Percentiles rank a stretch among this genome's conserved stretches.
Conservation (phyloP, 2,329 filamentous ascomycete species). For the Fusarium hostae region DNA sequence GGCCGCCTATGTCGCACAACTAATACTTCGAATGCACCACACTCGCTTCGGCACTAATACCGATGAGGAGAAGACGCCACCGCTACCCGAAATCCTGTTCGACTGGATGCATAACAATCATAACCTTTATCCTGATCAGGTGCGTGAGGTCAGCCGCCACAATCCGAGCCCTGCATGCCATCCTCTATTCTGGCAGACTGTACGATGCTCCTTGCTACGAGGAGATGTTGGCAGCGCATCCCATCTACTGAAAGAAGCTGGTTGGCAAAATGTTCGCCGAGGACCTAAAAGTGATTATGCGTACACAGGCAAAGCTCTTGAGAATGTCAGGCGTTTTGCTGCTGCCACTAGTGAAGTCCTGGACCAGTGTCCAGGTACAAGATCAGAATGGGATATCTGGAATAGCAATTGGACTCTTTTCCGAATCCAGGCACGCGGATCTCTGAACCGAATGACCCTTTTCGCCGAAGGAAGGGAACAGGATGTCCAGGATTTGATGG, state of each 20-base stretch:
- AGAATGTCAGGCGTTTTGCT: slow-evolving; percentile 79
- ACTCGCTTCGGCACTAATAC: slow-evolving; percentile 57
- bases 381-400: slow-evolving; percentile 83
- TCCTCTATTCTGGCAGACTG: slow-evolving; percentile 83
- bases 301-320: slow-evolving; percentile 80
- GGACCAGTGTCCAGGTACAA: slow-evolving; percentile 75
- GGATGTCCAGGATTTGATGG: slow-evolving; percentile 48
- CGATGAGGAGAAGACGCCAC: slow-evolving; percentile 56
- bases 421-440: slow-evolving; percentile 76
- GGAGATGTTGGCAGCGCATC: slow-evolving; percentile 76
- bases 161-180: slow-evolving; percentile 81
- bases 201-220: slow-evolving; percentile 79
- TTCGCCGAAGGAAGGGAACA: slow-evolving; percentile 81
- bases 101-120: slow-evolving; percentile 85
- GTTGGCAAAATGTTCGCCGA: slow-evolving; percentile 80
- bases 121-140: slow-evolving; percentile 74
- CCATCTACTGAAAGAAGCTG: slow-evolving; percentile 76
- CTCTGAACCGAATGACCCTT: slow-evolving; percentile 75
- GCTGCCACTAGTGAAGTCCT: slow-evolving; percentile 76
- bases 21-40: slow-evolving; percentile 84
- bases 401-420: slow-evolving; percentile 87
- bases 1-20: slow-evolving; percentile 79
- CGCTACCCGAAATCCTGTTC: slow-evolving; percentile 81
- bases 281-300: slow-evolving; percentile 72
- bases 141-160: slow-evolving; percentile 70